Evolutionary conservation across 208 protist species (phyloP).

Genomic region (Lotmaria passim): DNA sequence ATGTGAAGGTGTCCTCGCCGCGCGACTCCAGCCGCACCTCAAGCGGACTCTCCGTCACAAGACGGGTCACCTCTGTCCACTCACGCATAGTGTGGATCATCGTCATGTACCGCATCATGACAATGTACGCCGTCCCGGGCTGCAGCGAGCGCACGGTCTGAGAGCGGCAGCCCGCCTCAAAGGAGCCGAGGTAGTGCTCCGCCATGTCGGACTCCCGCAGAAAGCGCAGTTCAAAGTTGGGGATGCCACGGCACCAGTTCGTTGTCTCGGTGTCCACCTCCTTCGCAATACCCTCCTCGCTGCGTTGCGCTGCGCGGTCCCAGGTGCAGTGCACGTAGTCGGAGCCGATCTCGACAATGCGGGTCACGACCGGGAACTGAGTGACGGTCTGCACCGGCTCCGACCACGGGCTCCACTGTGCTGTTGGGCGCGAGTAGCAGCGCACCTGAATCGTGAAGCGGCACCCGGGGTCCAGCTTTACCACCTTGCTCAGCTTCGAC

Average conservation of each 20-base stretch:
- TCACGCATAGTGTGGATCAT: constrained; percentile 77
- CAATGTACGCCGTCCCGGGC: constrained; percentile 81
- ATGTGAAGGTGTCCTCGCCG: constrained; percentile 84
- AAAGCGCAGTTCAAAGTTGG: constrained; percentile 75
- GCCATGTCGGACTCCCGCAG: constrained; percentile 77
- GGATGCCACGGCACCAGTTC: constrained; percentile 53
- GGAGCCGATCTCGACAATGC: constrained; percentile 78
- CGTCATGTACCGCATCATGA: constrained; percentile 84
- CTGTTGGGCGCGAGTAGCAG: constrained; percentile 37
- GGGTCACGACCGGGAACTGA: constrained; percentile 54
- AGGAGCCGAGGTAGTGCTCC: constrained; percentile 33
- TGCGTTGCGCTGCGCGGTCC: constrained; percentile 58
- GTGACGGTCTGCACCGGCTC: constrained; percentile 53
- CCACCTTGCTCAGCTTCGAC: constrained; percentile 65
- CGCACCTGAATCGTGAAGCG: constrained; percentile 70
- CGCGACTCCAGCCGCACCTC: constrained; percentile 55
- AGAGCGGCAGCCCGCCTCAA: constrained; percentile 53
- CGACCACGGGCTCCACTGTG: constrained; percentile 81
- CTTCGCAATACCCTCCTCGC: constrained; percentile 35
- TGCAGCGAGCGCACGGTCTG: constrained; percentile 71
- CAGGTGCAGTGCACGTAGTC: constrained; percentile 86
- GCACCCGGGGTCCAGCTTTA: constrained; percentile 74
- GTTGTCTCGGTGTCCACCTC: constrained; percentile 63
- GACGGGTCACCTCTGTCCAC: constrained; percentile 80
- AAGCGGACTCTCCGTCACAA: constrained; percentile 76